Evolutionary conservation across 768 basidiomycete genomes (phyloP).

Genomic region (Naganishia antarctica): DNA sequence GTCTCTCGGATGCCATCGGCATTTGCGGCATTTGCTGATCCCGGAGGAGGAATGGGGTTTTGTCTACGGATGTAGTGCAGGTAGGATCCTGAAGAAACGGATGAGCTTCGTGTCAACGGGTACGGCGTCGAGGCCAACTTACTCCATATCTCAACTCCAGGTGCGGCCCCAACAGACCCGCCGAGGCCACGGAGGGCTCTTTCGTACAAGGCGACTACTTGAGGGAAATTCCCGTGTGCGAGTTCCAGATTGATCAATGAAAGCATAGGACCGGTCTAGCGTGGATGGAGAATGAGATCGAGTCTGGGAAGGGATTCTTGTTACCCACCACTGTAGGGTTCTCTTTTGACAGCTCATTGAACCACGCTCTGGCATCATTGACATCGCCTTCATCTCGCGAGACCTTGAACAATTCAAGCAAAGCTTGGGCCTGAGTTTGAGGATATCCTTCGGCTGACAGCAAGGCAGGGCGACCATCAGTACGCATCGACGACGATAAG

Average conservation of each 20-base stretch:
- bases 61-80: conserved; percentile 83
- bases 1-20: conserved; percentile 61
- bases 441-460: conserved; percentile 13
- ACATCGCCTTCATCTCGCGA: conserved; percentile 74
- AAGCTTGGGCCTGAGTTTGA: conserved; percentile 51
- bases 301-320: conserved; percentile 7
- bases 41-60: conserved; percentile 51
- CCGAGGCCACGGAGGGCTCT: conserved; percentile 61
- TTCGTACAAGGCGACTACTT: conserved; percentile 84
- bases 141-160: conserved; percentile 79
- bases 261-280: conserved; percentile 56
- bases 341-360: conserved; percentile 72
- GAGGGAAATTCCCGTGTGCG: conserved; percentile 58
- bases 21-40: conserved; percentile 39
- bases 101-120: not conserved
- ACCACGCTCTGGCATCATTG: conserved; percentile 71
- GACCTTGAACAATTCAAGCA: conserved; percentile 70
- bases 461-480: not conserved
- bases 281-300: not conserved
- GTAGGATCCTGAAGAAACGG: conserved; percentile 61
- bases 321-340: conserved; percentile 87
- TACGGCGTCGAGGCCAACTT: conserved; percentile 23
- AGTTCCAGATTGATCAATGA: conserved; percentile 50
- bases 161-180: conserved; percentile 57
- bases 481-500: not conserved